A percentile compares a stretch with the other conserved stretches of the same genome.
phyloP scores from a whole-genome alignment of 495 filamentous ascomycete genomes.

The Tetracladium marchalianum region DNA sequence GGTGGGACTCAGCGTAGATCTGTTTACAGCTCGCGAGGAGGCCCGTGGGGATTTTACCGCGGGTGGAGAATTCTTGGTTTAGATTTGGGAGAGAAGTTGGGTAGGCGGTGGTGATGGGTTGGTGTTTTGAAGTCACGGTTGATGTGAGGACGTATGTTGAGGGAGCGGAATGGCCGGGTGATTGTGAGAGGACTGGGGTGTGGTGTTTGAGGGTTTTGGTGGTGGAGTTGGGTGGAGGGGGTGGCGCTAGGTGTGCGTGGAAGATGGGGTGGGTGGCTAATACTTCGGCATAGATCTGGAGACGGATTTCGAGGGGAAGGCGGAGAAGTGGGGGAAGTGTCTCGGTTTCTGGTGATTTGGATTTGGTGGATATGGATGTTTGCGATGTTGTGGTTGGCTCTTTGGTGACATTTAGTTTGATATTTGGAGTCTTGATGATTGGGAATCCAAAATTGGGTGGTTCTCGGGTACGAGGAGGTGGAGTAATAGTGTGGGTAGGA shows the following conservation, averaged over 20 bases:
- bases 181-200: not conserved
- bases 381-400: not conserved
- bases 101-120: not conserved
- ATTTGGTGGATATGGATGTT: not conserved
- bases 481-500: not conserved
- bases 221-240: not conserved
- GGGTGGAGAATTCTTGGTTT: not conserved
- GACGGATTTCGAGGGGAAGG: conserved; percentile 15
- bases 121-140: too few relatives aligned
- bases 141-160: not conserved
- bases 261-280: conserved; percentile 5
- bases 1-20: conserved; percentile 2
- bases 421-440: not conserved
- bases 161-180: not conserved
- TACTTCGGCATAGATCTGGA: conserved; percentile 12
- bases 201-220: conserved; percentile 3
- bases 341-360: not conserved
- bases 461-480: not conserved
- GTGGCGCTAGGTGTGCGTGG: conserved; percentile 10
- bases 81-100: not conserved
- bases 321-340: conserved; percentile 4
- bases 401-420: not conserved
- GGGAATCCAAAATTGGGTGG: conserved; percentile 1
- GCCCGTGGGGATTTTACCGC: conserved; percentile 10
- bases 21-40: conserved; percentile 4